phyloP scores from a whole-genome alignment of 2,329 filamentous ascomycete species.

The Bertia moriformis region DNA sequence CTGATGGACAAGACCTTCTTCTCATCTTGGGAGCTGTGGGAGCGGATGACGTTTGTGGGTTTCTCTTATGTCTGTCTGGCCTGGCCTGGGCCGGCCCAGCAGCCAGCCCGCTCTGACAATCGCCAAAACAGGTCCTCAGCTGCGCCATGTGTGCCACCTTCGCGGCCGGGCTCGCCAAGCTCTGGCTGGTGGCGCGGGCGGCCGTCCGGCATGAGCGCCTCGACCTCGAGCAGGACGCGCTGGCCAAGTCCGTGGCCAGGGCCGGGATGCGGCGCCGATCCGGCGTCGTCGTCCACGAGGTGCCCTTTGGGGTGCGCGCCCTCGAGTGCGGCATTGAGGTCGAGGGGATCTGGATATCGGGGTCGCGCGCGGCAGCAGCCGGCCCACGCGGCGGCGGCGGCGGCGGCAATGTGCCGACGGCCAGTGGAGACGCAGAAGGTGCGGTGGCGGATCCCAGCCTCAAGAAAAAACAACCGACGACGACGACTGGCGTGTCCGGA shows the following conservation, averaged over 20 bases:
- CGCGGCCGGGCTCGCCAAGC: slow-evolving; percentile 49
- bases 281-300: slow-evolving; percentile 17
- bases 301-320: neutral
- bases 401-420: too few relatives aligned
- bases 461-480: too few relatives aligned
- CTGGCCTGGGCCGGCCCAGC: neutral
- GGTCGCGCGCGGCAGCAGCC: too few relatives aligned
- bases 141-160: slow-evolving; percentile 60
- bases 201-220: slow-evolving; percentile 44
- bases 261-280: slow-evolving; percentile 29
- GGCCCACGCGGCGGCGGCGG: too few relatives aligned
- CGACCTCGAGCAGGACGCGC: slow-evolving; percentile 49
- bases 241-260: slow-evolving; percentile 34
- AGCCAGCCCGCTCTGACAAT: neutral
- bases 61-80: neutral
- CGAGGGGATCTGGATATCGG: slow-evolving; percentile 5
- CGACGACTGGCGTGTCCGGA: too few relatives aligned
- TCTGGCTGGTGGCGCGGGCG: slow-evolving; percentile 43
- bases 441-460: too few relatives aligned
- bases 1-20: too few relatives aligned
- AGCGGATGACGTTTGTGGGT: too few relatives aligned
- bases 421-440: too few relatives aligned
- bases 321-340: neutral
- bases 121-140: slow-evolving; percentile 46
- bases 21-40: too few relatives aligned